These are phyloP conservation scores for Musa schizocarpa DNA, from an alignment of 176 grass and related monocot species.

Conservation along the genomic window DNA sequence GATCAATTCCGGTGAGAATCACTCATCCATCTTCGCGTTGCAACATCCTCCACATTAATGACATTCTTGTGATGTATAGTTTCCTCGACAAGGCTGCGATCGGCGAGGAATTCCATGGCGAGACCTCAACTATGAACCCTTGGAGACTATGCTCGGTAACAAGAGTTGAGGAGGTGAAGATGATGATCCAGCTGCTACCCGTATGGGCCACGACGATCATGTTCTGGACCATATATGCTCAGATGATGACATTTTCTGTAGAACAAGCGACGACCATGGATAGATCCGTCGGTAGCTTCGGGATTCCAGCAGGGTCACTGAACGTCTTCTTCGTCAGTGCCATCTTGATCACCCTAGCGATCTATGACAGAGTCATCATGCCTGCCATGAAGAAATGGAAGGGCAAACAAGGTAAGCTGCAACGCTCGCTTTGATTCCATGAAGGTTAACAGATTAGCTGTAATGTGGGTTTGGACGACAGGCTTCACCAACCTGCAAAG, in stretches of 20 bases:
- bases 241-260: conserved; percentile 91
- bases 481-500: conserved; percentile 63
- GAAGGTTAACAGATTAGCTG: too few relatives aligned
- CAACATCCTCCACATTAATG: too few relatives aligned
- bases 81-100: conserved; percentile 64
- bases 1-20: conserved; percentile 38
- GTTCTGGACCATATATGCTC: conserved; percentile 82
- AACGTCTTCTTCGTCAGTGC: conserved; percentile 67
- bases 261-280: conserved; percentile 85
- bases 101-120: conserved; percentile 28
- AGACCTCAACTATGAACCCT: conserved; percentile 23
- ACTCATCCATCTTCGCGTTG: too few relatives aligned
- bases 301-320: conserved; percentile 63
- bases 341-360: conserved; percentile 56
- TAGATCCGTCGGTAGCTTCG: conserved; percentile 42
- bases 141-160: conserved; percentile 66
- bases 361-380: conserved; percentile 61
- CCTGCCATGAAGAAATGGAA: conserved; percentile 37
- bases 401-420: conserved; percentile 24
- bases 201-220: conserved; percentile 90
- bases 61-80: conserved; percentile 6
- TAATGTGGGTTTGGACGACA: background rate
- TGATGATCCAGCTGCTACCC: conserved; percentile 62
- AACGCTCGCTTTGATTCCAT: too few relatives aligned
- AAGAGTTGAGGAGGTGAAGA: conserved; percentile 76